phyloP scores from a whole-genome alignment of 176 grass and related monocot genomes.

The sorghum (Sorghum bicolor) region Sorghum_bicolor_NCBIv3 NC_012878.2:54538501-54539000 shows the following conservation, averaged over 20 bases:
- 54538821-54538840: background rate
- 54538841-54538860: background rate
- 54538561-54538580: constrained; percentile 83
- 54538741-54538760: background rate
- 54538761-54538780: background rate
- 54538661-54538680: background rate
- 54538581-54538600: constrained; percentile 64
- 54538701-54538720: background rate
- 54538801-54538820: background rate
- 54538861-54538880: background rate
- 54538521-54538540: constrained; percentile 92
- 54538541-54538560: constrained; percentile 64
- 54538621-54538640: background rate
- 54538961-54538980: constrained; percentile 82
- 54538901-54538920: constrained; percentile 78
- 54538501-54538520: constrained; percentile 94
- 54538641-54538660: background rate
- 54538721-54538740: background rate
- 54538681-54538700: background rate
- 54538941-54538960: constrained; percentile 62
- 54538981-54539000: constrained; percentile 92
- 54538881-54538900: background rate
- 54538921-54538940: constrained; percentile 57
- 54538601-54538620: constrained; percentile 47
- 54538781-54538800: background rate